phyloP scores from a whole-genome alignment of 2,329 filamentous ascomycete genomes.

The Apiospora marii region DNA sequence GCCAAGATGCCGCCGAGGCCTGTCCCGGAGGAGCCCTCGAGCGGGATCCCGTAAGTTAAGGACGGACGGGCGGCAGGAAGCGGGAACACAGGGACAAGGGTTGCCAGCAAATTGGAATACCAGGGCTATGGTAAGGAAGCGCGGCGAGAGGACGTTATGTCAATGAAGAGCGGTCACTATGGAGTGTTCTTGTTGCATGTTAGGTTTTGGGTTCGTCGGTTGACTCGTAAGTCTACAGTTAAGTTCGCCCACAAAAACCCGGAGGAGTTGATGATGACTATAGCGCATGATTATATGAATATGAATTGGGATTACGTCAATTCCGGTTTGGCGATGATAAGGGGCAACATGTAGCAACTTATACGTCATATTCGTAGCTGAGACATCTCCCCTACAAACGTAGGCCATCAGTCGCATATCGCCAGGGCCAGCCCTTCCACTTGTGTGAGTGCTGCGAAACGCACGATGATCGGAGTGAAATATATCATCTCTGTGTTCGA shows the following conservation, averaged over 20 bases:
- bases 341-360: too few relatives aligned
- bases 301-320: background rate
- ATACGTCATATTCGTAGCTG: too few relatives aligned
- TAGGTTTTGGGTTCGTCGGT: background rate
- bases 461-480: background rate
- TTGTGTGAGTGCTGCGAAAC: background rate
- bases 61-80: background rate
- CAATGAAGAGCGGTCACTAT: background rate
- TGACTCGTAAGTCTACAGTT: background rate
- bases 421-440: background rate
- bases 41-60: background rate
- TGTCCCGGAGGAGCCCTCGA: background rate
- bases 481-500: background rate
- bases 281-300: background rate
- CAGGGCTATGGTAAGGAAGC: background rate
- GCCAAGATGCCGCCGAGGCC: conserved; percentile 24
- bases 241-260: background rate
- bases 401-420: background rate
- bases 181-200: background rate
- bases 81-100: background rate
- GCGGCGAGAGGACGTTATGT: background rate
- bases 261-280: background rate
- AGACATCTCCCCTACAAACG: background rate
- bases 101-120: background rate
- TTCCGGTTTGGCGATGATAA: too few relatives aligned